phyloP scores from a whole-genome alignment of 2,329 filamentous ascomycete genomes.

The Sodiomyces alkalinus region DNA sequence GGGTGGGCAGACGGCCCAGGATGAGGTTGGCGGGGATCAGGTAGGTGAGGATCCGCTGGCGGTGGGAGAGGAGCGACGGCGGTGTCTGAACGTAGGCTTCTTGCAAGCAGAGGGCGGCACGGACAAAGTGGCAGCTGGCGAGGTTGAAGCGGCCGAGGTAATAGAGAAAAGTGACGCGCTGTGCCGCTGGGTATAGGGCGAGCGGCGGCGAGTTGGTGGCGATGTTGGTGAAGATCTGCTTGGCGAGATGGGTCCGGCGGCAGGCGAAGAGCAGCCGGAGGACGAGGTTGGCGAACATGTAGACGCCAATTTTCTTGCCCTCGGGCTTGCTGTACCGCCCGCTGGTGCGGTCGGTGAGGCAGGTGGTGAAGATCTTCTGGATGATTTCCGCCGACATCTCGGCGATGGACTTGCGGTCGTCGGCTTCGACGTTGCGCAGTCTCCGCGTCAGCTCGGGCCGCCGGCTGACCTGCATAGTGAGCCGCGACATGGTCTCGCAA shows the following conservation, averaged over 20 bases:
- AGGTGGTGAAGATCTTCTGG: constrained; percentile 81
- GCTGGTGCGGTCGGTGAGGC: constrained; percentile 64
- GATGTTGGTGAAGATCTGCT: constrained; percentile 82
- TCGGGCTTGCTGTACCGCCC: constrained; percentile 54
- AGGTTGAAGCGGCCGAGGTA: constrained; percentile 87
- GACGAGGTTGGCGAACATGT: constrained; percentile 82
- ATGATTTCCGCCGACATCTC: constrained; percentile 82
- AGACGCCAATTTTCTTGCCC: constrained; percentile 77
- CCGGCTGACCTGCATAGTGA: constrained; percentile 74
- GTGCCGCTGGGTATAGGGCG: constrained; percentile 65
- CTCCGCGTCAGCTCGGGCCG: constrained; percentile 61
- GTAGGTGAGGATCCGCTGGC: constrained; percentile 67
- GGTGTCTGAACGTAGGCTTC: constrained; percentile 62
- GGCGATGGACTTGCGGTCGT: constrained; percentile 62
- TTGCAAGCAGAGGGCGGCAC: constrained; percentile 60
- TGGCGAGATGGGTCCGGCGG: constrained; percentile 66
- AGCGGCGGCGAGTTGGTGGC: constrained; percentile 70
- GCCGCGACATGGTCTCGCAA: constrained; percentile 61
- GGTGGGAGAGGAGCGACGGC: constrained; percentile 50
- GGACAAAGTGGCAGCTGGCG: constrained; percentile 67
- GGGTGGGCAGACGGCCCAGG: constrained; percentile 67
- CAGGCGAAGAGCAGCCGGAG: constrained; percentile 80
- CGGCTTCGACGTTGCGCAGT: constrained; percentile 46
- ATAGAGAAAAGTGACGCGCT: constrained; percentile 86
- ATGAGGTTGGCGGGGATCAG: constrained; percentile 73